phyloP scores from a whole-genome alignment of 2,329 filamentous ascomycete genomes.

The Dryadomyces sulphureus region DNA sequence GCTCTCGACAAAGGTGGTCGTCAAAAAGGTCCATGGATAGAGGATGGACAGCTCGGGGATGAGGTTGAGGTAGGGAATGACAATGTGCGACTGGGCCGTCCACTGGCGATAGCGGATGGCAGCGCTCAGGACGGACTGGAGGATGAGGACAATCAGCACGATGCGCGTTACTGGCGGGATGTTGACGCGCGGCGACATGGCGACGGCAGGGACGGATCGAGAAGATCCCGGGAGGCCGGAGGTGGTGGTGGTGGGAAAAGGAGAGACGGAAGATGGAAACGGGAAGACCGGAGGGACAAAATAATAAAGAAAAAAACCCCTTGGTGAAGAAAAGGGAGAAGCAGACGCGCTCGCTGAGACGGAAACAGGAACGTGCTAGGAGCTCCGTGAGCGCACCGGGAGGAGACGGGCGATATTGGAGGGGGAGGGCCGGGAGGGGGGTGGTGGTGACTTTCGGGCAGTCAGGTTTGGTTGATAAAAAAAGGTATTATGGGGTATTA shows the following conservation, averaged over 20 bases:
- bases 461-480: neutral
- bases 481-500: neutral
- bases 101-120: slow-evolving; percentile 60
- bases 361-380: too few relatives aligned
- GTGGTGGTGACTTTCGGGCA: neutral
- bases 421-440: too few relatives aligned
- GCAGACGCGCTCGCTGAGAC: neutral
- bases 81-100: slow-evolving; percentile 45
- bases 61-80: slow-evolving; percentile 76
- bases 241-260: neutral
- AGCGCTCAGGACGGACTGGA: slow-evolving; percentile 71
- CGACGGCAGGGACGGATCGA: slow-evolving; percentile 12
- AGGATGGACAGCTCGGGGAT: slow-evolving; percentile 70
- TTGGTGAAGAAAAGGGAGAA: neutral
- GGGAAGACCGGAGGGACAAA: neutral
- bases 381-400: neutral
- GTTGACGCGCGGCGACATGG: slow-evolving; percentile 73
- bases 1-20: slow-evolving; percentile 78
- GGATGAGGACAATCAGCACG: slow-evolving; percentile 58
- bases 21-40: slow-evolving; percentile 87
- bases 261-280: neutral
- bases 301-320: neutral
- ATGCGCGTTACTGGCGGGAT: slow-evolving; percentile 82
- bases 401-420: neutral
- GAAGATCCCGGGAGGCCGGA: neutral